Base-by-base conservation (phyloP, 306 rosid species). In the Sesbania bispinosa region DNA sequence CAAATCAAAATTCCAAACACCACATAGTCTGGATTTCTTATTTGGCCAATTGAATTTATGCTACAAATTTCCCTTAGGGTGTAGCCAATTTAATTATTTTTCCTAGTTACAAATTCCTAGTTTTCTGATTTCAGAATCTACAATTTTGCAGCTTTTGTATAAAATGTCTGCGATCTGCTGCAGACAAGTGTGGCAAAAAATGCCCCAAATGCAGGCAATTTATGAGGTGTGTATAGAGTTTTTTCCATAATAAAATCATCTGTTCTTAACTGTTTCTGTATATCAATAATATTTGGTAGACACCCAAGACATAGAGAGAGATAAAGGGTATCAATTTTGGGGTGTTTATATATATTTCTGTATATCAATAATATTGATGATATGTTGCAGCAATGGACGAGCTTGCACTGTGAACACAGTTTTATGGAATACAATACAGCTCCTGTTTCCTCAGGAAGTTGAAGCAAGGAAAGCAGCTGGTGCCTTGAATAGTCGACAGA, bases 401-500 rank as follows among this genome's bases (percentile, higher is more conserved):
- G 86, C 93, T 5, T 94, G 99, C 84, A 89, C 88, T 0, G 88
- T 94, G 74, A 94, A 91, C 82, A 94, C 99, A n/a, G 91, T 89
- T 75, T 90, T 94, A 6, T 94, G 97, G 99, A 94, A 94, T 71
- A 94, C 99, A 30, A 94, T 91, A 71, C 99, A 89, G 74, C 96
- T 94, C 41, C 88, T 94, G 20, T 94, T 94, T 76, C 99, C 97
- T 1, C 82, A 82, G 38, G 99, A 94, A 83, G 85, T 91, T 62
- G 93, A 89, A 73, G 88, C 86, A 70, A 89, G 96, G 69, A 89
- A 89, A 87, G 84, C 54, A 62, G 87, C 83, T 9, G 81, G 67
- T 16, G 72, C 82, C 33, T 71, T 30, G n/a, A 87, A 80, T 27
- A 35, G 53, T 11, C 60, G 82, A 71, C 81, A 84, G 75, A 77